A percentile compares a stretch with the other conserved stretches of the same genome.
Evolutionary conservation across 1,139 yeast species (phyloP).

Genomic region (Hanseniaspora gamundiae): DNA sequence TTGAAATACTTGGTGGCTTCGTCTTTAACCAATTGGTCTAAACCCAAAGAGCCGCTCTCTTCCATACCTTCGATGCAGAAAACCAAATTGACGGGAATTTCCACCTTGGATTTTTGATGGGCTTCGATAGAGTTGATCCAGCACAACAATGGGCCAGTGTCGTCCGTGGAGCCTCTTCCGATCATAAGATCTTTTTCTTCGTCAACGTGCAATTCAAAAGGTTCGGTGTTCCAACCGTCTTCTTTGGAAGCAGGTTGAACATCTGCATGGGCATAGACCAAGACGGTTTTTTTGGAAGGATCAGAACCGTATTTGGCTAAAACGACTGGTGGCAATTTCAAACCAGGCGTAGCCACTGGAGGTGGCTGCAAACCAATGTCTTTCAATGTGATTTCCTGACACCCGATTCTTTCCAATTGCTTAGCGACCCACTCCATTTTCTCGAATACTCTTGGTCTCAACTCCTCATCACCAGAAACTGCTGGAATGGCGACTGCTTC

Average conservation of each 20-base stretch:
- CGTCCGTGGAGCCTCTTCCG: slow-evolving; percentile 96
- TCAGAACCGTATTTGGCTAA: slow-evolving; percentile 78
- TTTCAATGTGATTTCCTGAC: slow-evolving; percentile 66
- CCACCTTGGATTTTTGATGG: slow-evolving; percentile 70
- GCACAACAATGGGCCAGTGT: slow-evolving; percentile 95
- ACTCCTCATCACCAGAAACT: slow-evolving; percentile 79
- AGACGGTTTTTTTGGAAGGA: slow-evolving; percentile 60
- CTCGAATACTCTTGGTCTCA: slow-evolving; percentile 71
- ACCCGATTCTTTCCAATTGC: slow-evolving; percentile 63
- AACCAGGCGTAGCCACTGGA: slow-evolving; percentile 49
- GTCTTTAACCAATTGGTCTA: slow-evolving; percentile 65
- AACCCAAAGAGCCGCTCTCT: slow-evolving; percentile 90
- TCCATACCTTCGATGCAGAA: slow-evolving; percentile 99
- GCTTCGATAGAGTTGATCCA: slow-evolving; percentile 94
- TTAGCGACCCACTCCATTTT: slow-evolving; percentile 74
- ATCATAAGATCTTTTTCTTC: slow-evolving; percentile 41
- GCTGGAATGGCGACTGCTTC: slow-evolving; percentile 89
- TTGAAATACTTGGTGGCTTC: slow-evolving; percentile 76
- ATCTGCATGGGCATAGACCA: slow-evolving; percentile 93
- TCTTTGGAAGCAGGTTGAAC: slow-evolving; percentile 91
- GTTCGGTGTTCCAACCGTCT: slow-evolving; percentile 95
- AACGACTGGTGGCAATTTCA: slow-evolving; percentile 86
- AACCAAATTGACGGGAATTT: slow-evolving; percentile 83
- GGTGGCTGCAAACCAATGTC: slow-evolving; percentile 86
- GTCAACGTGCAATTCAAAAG: slow-evolving; percentile 57